These are phyloP conservation scores for Phytophthora ohioensis DNA, from an alignment of 352 stramenopile species.

Conservation along the genomic window DNA sequence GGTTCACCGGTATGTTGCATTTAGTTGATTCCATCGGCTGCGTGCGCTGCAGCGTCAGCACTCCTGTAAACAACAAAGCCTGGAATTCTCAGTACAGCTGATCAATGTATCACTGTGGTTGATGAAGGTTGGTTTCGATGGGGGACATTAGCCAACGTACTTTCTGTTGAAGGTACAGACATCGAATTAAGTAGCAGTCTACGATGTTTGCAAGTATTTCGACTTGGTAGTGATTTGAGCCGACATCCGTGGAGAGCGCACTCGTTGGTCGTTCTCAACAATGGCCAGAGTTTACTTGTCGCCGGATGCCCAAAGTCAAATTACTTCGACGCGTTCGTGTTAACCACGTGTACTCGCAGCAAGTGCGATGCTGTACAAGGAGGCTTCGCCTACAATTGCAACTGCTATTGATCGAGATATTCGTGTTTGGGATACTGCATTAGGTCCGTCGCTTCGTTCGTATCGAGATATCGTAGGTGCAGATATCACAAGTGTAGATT, in stretches of 20 bases:
- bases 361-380: slow-evolving; percentile 77
- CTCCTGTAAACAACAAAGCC: slow-evolving; percentile 17
- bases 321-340: slow-evolving; percentile 70
- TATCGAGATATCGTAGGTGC: slow-evolving; percentile 59
- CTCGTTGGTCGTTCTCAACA: slow-evolving; percentile 67
- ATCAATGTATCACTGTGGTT: slow-evolving; percentile 81
- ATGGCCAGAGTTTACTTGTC: slow-evolving; percentile 67
- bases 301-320: slow-evolving; percentile 79
- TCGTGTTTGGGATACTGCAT: slow-evolving; percentile 74
- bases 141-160: slow-evolving; percentile 75
- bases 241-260: slow-evolving; percentile 77
- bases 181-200: slow-evolving; percentile 55
- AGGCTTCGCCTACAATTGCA: slow-evolving; percentile 68
- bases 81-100: slow-evolving; percentile 30
- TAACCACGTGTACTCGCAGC: slow-evolving; percentile 65
- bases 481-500: slow-evolving; percentile 79
- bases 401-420: slow-evolving; percentile 76
- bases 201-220: slow-evolving; percentile 73
- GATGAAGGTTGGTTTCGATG: slow-evolving; percentile 88
- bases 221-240: slow-evolving; percentile 63
- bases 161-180: slow-evolving; percentile 74
- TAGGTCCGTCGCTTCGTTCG: slow-evolving; percentile 60
- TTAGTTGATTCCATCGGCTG: slow-evolving; percentile 59
- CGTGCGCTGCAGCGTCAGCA: slow-evolving; percentile 15
- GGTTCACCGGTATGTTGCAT: slow-evolving; percentile 71